Conservation (phyloP, 305 asterid genomes). For the Fraxinus albicans region DNA sequence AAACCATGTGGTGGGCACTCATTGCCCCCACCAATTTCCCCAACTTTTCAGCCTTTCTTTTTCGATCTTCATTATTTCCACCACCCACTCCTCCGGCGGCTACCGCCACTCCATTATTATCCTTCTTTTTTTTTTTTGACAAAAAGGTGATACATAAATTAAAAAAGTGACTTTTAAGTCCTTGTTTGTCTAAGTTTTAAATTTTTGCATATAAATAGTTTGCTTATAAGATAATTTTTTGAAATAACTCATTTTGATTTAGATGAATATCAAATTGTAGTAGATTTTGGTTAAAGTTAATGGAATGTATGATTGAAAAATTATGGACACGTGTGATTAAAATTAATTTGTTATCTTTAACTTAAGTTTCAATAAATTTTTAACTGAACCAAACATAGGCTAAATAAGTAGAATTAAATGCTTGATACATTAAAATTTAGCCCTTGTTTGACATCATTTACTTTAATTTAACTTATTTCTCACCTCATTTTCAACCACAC, state of each 20-base stretch:
- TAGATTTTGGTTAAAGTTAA: too few species aligned
- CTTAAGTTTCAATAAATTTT: too few species aligned
- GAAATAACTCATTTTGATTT: neutral
- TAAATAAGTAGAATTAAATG: neutral
- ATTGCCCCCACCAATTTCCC: constrained; percentile 29
- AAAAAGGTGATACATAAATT: neutral
- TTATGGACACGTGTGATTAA: neutral
- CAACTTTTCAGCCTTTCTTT: constrained; percentile 50
- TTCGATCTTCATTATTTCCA: constrained; percentile 30
- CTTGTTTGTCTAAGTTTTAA: neutral
- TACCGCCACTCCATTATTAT: constrained; percentile 18
- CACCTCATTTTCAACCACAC: too few species aligned
- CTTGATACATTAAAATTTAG: neutral
- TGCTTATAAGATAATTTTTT: neutral
- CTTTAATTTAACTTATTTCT: too few species aligned
- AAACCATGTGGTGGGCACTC: constrained; percentile 63
- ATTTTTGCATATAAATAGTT: neutral
- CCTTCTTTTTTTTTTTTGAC: neutral
- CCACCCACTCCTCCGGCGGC: constrained; percentile 32
- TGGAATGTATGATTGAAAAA: neutral
- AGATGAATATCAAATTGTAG: too few species aligned
- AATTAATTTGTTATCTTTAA: too few species aligned
- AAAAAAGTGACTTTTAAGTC: neutral
- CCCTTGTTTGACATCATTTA: too few species aligned
- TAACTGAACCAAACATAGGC: neutral